These are phyloP conservation scores for Syzygium oleosum DNA, from an alignment of 345 rosid genomes.

Conservation along the genomic window DNA sequence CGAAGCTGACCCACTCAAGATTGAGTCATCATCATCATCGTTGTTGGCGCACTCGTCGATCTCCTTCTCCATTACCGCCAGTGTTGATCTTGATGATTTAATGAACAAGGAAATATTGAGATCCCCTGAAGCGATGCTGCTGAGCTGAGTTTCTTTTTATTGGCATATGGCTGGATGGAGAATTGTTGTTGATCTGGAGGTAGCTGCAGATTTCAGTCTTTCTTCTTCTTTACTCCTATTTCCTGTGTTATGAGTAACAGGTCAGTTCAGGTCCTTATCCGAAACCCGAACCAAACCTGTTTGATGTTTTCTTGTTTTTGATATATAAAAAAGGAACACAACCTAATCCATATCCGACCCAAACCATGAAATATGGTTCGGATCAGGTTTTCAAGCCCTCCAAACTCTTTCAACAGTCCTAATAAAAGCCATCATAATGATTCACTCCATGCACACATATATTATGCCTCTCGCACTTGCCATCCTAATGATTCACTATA, in stretches of 20 bases:
- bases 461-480: not conserved
- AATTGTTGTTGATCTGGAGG: not conserved
- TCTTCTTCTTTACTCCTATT: not conserved
- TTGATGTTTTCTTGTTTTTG: not conserved
- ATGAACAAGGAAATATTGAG: not conserved
- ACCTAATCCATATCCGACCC: not conserved
- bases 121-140: not conserved
- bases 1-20: not conserved
- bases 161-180: not conserved
- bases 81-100: not conserved
- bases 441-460: not conserved
- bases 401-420: not conserved
- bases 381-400: not conserved
- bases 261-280: not conserved
- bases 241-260: not conserved
- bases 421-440: not conserved
- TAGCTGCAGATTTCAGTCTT: not conserved
- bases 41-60: not conserved
- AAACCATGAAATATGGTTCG: fast-evolving
- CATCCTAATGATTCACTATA: not conserved
- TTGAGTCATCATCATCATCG: not conserved
- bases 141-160: not conserved
- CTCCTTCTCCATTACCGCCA: not conserved
- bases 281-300: not conserved
- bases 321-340: fast-evolving